Evolutionary conservation across 148 eudicot genomes (phyloP).

Genomic region (Dysphania ambrosioides): DNA sequence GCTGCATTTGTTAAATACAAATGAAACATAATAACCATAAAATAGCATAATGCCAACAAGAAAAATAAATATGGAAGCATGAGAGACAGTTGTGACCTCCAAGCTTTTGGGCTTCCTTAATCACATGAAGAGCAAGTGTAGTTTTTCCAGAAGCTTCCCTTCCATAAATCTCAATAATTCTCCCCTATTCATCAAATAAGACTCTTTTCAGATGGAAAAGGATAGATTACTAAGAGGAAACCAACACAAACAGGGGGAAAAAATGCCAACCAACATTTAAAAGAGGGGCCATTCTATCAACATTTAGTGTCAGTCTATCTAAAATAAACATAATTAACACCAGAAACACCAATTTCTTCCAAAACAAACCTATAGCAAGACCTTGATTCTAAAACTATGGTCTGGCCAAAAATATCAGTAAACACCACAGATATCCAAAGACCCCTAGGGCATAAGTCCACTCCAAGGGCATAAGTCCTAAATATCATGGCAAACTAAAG

Average conservation of each 20-base stretch:
- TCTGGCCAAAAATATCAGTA: background rate
- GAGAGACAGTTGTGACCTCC: conserved; percentile 54
- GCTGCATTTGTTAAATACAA: background rate
- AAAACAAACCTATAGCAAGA: background rate
- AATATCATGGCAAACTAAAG: background rate
- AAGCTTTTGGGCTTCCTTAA: conserved; percentile 93
- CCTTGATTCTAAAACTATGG: background rate
- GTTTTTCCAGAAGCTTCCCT: conserved; percentile 99
- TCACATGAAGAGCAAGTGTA: conserved; percentile 83
- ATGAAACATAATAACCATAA: background rate
- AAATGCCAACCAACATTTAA: background rate
- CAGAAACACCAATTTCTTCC: background rate
- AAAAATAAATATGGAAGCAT: background rate
- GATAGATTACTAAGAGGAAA: no score
- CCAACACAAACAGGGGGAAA: background rate
- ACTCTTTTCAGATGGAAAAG: background rate
- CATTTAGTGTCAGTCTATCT: background rate
- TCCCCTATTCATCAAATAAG: conserved; percentile 52
- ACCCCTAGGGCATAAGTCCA: no score
- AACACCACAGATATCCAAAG: background rate
- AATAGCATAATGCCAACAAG: background rate
- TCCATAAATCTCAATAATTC: conserved; percentile 92
- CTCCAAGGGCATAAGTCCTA: background rate
- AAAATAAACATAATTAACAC: background rate
- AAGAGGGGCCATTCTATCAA: background rate